phyloP scores from a whole-genome alignment of 768 basidiomycete species.

The Nidularia sp. region DNA sequence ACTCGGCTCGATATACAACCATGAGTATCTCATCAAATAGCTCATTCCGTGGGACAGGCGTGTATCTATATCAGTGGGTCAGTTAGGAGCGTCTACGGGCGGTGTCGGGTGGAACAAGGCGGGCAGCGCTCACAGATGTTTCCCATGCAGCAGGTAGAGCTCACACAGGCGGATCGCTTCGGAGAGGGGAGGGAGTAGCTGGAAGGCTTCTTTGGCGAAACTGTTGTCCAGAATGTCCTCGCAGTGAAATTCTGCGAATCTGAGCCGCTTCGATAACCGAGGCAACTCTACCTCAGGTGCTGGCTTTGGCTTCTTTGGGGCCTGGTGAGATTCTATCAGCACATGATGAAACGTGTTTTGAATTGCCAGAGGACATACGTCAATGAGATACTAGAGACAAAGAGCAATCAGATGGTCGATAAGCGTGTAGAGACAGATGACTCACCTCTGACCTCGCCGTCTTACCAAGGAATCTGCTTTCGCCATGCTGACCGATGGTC shows the following conservation, averaged over 20 bases:
- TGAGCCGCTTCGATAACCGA: constrained; percentile 13
- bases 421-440: background rate
- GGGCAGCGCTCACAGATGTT: constrained; percentile 43
- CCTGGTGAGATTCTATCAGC: constrained; percentile 10
- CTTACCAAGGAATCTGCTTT: constrained; percentile 54
- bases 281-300: background rate
- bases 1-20: constrained; percentile 53
- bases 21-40: constrained; percentile 54
- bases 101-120: background rate
- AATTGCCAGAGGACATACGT: constrained; percentile 25
- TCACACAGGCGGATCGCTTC: constrained; percentile 62
- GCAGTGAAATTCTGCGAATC: constrained; percentile 28
- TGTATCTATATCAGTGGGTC: constrained; percentile 36
- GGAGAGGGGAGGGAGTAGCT: constrained; percentile 48
- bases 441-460: constrained; percentile 68
- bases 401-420: constrained; percentile 1
- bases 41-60: constrained; percentile 47
- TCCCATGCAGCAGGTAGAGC: constrained; percentile 59
- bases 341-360: background rate
- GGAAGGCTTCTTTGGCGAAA: constrained; percentile 39
- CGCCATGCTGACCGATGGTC: constrained; percentile 49
- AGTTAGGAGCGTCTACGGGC: background rate
- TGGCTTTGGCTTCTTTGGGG: constrained; percentile 12
- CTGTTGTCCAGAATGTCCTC: constrained; percentile 22
- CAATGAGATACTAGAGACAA: constrained; percentile 48